Percentiles rank a stretch among this genome's conserved stretches.
These are phyloP conservation scores for Fusarium sp. DNA, from an alignment of 2,329 filamentous ascomycete genomes.

Conservation along the genomic window DNA sequence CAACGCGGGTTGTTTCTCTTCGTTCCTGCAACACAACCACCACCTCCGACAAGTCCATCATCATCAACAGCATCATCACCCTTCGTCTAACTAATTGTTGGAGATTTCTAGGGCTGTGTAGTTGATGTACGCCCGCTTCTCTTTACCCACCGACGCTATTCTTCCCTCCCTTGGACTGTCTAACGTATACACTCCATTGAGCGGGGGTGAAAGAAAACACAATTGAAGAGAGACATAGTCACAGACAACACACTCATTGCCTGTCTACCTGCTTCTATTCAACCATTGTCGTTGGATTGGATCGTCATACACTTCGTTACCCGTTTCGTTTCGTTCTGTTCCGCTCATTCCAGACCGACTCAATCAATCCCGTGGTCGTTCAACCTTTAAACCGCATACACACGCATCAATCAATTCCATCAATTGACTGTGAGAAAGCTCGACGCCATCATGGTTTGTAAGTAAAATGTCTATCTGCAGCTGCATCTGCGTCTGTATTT, in stretches of 20 bases:
- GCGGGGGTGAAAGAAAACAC: background rate
- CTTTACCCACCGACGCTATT: background rate
- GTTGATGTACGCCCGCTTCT: background rate
- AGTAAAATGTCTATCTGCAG: slow-evolving; percentile 12
- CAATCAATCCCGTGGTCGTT: background rate
- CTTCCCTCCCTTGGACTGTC: background rate
- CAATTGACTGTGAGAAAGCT: background rate
- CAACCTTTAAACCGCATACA: slow-evolving; percentile 3
- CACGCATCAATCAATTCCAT: background rate
- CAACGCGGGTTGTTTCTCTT: slow-evolving; percentile 7
- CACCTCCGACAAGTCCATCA: slow-evolving; percentile 2
- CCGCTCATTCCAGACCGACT: background rate
- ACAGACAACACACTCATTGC: background rate
- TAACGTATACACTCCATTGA: slow-evolving; percentile 3
- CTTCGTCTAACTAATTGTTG: background rate
- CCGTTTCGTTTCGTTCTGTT: background rate
- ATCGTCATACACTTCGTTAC: slow-evolving; percentile 14
- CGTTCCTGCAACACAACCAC: slow-evolving; percentile 25
- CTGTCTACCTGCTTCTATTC: background rate
- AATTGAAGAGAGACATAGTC: background rate
- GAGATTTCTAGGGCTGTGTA: slow-evolving; percentile 10
- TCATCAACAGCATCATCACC: slow-evolving; percentile 7
- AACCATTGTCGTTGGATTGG: slow-evolving; percentile 1
- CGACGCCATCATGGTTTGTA: slow-evolving; percentile 28
- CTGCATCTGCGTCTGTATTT: background rate